Evolutionary conservation across 2,329 filamentous ascomycete genomes (phyloP), one percentile per base, ranked within the genome.

Genomic region (Arthroderma sp.): DNA sequence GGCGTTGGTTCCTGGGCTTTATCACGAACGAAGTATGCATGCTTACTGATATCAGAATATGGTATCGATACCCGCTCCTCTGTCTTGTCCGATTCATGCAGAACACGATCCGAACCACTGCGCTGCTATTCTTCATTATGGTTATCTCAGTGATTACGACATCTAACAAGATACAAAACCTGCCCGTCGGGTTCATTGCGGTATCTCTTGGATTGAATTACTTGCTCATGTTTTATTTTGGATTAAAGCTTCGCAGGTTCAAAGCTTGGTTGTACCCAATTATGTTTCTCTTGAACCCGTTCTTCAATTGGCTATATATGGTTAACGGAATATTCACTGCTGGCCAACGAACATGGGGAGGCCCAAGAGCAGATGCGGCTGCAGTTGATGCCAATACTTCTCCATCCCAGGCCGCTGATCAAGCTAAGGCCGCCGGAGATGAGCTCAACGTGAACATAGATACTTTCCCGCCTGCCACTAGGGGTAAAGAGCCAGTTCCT

Each of bases 241-340:
- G 89, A 23, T 81, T 85, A 57, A 90, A 88, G 72, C 80, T 97
- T 53, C 84, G 85, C 60, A 82, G 93, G 9, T 96, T 86, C 76
- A 97, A 98, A 77, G 87, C 94, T 61, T 91, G 88, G 85, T 77
- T 97, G 4, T 97, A 97, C 68, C 91, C 91, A 0, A 66, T 97
- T 61, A 96, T 97, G 90, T 97, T 96, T 69, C 74, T 95, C 51
- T 71, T 96, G 61, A 97, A 96, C 67, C 91, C 93, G 0, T 94
- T 97, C 68, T 91, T 96, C 79, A 97, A 97, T 73, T 97, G 91
- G 91, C 81, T 89, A 59, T 97, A 97, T 75, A 95, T 96, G 87
- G 86, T 95, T 1, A 95, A 96, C 70, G 91, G 90, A 47, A 94
- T 95, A 64, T 93, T 95, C 71, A 96, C 91, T 0, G 90, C 91